Evolutionary conservation across 140 eudicot genomes (phyloP).

Genomic region (Eryngium alpinum): DNA sequence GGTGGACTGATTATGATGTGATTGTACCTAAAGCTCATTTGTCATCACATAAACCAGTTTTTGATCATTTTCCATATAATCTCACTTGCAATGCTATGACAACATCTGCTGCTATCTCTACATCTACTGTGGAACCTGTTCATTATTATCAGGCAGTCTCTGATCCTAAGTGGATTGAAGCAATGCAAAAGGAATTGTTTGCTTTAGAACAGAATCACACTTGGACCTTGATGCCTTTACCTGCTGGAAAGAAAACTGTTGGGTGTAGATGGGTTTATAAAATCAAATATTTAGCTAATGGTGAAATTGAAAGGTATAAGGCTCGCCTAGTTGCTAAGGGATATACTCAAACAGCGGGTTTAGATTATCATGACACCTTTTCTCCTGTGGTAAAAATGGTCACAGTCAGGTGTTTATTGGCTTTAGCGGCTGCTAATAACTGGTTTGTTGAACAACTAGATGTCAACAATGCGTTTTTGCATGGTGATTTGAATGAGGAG

Average conservation of each 20-base stretch:
- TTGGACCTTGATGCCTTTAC: neutral
- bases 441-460: neutral
- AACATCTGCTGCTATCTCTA: neutral
- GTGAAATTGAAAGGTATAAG: neutral
- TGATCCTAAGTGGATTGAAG: neutral
- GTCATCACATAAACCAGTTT: too few species aligned
- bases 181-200: neutral
- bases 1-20: too few species aligned
- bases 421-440: neutral
- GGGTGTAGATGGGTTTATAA: neutral
- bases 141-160: neutral
- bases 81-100: too few species aligned
- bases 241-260: neutral
- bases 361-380: neutral
- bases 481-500: neutral
- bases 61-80: too few species aligned
- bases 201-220: neutral
- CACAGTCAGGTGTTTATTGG: neutral
- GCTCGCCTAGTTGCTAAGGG: neutral
- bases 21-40: too few species aligned
- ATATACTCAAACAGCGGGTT: neutral
- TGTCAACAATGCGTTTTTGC: neutral
- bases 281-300: neutral
- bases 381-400: neutral
- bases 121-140: neutral